These are phyloP conservation scores for Cystoderma amianthinum DNA, from an alignment of 768 basidiomycete genomes.

Conservation along the genomic window DNA sequence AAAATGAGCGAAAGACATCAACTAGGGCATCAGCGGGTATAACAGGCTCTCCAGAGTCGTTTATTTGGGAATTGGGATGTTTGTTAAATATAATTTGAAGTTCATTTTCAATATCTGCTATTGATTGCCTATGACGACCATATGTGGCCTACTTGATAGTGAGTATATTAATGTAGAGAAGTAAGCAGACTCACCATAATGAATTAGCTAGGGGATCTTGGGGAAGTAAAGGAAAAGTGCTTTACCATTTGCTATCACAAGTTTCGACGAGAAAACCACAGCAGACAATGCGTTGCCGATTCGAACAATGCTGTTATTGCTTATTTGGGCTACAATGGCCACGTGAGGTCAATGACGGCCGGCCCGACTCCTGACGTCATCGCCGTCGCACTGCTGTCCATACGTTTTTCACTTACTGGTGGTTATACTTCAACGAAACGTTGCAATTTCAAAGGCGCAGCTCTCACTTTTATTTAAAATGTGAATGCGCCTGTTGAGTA, in stretches of 20 bases:
- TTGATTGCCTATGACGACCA: slow-evolving; percentile 64
- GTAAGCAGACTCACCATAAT: slow-evolving; percentile 15
- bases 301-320: slow-evolving; percentile 5
- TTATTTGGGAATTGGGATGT: slow-evolving; percentile 53
- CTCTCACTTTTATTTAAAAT: no score
- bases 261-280: neutral
- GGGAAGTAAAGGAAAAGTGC: slow-evolving; percentile 5
- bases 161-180: neutral
- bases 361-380: no score
- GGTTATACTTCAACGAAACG: no score
- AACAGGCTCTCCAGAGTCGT: slow-evolving; percentile 52
- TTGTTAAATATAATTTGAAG: slow-evolving; percentile 61
- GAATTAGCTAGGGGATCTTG: slow-evolving; percentile 5
- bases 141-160: slow-evolving; percentile 16
- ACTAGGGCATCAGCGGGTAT: slow-evolving; percentile 69
- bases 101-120: slow-evolving; percentile 64
- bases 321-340: slow-evolving; percentile 5
- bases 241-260: slow-evolving; percentile 15
- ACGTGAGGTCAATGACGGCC: no score
- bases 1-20: slow-evolving; percentile 62
- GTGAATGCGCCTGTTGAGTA: no score
- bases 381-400: no score
- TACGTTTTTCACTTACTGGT: no score
- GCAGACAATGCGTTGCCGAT: slow-evolving; percentile 6
- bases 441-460: no score